Evolutionary conservation across 352 stramenopile species (phyloP), one percentile per base, ranked within the genome.

Genomic region (Pythium chondricola): DNA sequence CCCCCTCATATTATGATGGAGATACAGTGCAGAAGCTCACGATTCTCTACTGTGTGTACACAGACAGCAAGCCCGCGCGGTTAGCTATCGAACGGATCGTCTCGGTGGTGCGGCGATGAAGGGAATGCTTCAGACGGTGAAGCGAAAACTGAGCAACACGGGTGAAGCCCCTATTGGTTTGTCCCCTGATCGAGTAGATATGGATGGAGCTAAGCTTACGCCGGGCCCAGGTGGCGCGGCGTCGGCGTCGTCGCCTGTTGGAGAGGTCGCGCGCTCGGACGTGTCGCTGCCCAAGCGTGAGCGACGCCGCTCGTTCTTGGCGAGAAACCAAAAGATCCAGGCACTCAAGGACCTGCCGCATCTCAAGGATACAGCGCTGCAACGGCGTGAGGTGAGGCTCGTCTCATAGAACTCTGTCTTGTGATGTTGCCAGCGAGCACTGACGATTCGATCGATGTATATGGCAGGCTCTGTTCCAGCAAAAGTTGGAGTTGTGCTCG

Each of bases 401-500:
- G n/a, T n/a, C n/a, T n/a, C n/a, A n/a, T n/a, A n/a, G n/a, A n/a
- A n/a, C n/a, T n/a, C n/a, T n/a, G n/a, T n/a, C n/a, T n/a, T 32
- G 32, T 32, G 2, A 14, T 16, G 24, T 18, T 41, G n/a, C 22
- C 36, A 35, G 20, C 6, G 3, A 25, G 18, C 13, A 16, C 1
- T 47, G 30, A 33, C 21, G 35, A 18, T 21, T 9, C n/a, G 32
- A n/a, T 43, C 10, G 29, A 20, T 24, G 0, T 13, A 35, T 55
- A 2, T 30, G 22, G 2, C 41, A 97, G 77, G 85, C 94, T 51
- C 67, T 98, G 4, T 98, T 98, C 60, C 87, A 97, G 66, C 78
- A 96, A 48, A 98, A 98, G 67, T 72, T 98, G 13, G 83, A 98
- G 52, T 68, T 98, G 2, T 98, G 94, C 74, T 92, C 76, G 14